Conservation (phyloP, 768 basidiomycete species). For the Gloeostereum incarnatum region DNA sequence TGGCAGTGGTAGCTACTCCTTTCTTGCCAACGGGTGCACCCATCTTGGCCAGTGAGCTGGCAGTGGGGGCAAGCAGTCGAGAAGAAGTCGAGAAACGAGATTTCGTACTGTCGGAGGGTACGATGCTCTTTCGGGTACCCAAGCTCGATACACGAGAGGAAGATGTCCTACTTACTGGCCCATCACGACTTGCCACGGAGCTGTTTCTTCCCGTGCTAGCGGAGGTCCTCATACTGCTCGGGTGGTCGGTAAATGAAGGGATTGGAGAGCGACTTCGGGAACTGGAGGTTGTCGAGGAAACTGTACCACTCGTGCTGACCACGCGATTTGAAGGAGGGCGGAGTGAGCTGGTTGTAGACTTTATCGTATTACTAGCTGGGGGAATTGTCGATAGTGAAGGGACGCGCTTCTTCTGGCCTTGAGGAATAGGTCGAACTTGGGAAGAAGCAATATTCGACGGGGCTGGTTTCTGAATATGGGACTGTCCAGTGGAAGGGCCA, state of each 20-base stretch:
- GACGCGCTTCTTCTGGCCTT: too few relatives aligned
- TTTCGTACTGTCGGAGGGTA: constrained; percentile 13
- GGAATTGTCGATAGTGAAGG: too few relatives aligned
- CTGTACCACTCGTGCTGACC: too few relatives aligned
- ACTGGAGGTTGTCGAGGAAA: constrained; percentile 8
- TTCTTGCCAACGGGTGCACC: constrained; percentile 11
- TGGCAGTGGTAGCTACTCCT: neutral
- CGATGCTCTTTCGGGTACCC: constrained; percentile 11
- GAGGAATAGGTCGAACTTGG: too few relatives aligned
- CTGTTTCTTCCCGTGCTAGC: constrained; percentile 1
- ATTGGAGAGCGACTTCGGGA: constrained; percentile 14
- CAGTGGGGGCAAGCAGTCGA: constrained; percentile 64
- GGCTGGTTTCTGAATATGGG: too few relatives aligned
- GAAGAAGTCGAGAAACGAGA: constrained; percentile 29
- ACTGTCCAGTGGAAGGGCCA: too few relatives aligned
- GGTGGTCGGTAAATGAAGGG: constrained; percentile 9
- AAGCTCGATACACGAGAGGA: constrained; percentile 29
- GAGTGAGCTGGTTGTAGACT: neutral
- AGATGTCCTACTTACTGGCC: constrained; percentile 8
- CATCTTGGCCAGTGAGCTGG: constrained; percentile 64
- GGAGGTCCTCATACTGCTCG: constrained; percentile 7
- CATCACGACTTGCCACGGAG: neutral
- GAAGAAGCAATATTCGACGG: too few relatives aligned
- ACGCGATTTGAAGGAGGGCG: constrained; percentile 1
- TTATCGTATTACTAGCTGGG: too few relatives aligned